Percentiles rank a stretch among this genome's conserved stretches.
Evolutionary conservation across 345 rosid species (phyloP).

Genomic region (Limnanthes douglasii): DNA sequence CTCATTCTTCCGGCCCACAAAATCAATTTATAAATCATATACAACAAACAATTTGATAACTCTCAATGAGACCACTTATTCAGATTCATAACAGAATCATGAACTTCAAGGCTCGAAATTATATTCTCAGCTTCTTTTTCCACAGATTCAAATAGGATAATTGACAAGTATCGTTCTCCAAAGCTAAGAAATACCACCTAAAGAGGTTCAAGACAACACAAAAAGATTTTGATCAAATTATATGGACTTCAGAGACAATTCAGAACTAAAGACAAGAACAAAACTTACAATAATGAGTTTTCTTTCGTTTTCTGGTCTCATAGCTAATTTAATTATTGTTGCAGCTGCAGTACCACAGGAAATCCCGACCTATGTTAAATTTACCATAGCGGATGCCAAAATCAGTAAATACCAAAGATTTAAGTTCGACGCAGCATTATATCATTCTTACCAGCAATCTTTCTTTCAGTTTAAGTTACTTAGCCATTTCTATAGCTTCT

Average conservation of each 20-base stretch:
- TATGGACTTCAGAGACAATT: no score
- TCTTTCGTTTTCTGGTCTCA: slow-evolving; percentile 51
- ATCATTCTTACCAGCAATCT: slow-evolving; percentile 37
- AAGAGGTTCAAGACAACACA: background rate
- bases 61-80: no score
- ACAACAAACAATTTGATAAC: no score
- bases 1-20: no score
- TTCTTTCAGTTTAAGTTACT: slow-evolving; percentile 41
- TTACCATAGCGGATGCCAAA: no score
- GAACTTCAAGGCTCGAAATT: background rate
- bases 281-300: slow-evolving; percentile 52
- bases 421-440: no score
- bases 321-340: slow-evolving; percentile 38
- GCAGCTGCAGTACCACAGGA: slow-evolving; percentile 56
- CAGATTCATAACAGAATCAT: no score
- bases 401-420: no score
- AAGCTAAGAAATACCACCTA: slow-evolving; percentile 41
- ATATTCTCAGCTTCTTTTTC: slow-evolving; percentile 5
- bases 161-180: slow-evolving; percentile 27
- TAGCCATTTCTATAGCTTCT: slow-evolving; percentile 41
- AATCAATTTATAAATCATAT: no score
- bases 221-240: no score
- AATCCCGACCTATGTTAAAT: slow-evolving; percentile 39
- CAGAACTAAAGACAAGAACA: background rate
- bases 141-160: slow-evolving; percentile 18